Evolutionary conservation across 345 rosid genomes (phyloP).

Genomic region (Eucalyptus sp.): DNA sequence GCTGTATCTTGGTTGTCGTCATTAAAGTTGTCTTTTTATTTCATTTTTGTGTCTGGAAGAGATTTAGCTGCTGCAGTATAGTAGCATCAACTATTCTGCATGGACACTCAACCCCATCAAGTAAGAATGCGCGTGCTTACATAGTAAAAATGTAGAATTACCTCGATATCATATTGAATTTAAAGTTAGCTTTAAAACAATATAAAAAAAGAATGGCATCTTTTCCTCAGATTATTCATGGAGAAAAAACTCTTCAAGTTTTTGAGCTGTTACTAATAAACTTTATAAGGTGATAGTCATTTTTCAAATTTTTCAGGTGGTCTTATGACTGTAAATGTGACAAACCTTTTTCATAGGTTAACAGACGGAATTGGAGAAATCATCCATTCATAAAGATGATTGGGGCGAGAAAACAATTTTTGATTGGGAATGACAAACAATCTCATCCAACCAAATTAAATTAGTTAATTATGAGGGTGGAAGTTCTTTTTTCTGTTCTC

Average conservation of each 20-base stretch:
- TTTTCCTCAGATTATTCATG: neutral
- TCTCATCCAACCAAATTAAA: neutral
- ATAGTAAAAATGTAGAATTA: too few relatives aligned
- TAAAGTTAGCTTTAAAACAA: neutral
- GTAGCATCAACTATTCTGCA: neutral
- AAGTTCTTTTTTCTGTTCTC: neutral
- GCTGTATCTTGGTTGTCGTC: neutral
- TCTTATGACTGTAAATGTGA: neutral
- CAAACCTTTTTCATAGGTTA: neutral
- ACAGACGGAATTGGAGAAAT: neutral
- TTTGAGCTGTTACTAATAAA: neutral
- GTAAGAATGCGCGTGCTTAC: neutral
- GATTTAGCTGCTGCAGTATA: neutral
- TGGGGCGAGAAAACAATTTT: neutral
- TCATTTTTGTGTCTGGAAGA: neutral
- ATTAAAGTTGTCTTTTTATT: neutral
- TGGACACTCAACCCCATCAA: neutral
- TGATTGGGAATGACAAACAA: neutral
- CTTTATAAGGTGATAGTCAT: neutral
- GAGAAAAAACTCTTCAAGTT: neutral
- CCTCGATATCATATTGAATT: neutral
- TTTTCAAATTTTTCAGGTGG: neutral
- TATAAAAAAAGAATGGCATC: neutral
- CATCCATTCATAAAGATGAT: neutral
- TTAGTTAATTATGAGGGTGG: neutral